Base-by-base conservation (phyloP, 805 yeast species). In the Diddensiella santjacobensis region DNA sequence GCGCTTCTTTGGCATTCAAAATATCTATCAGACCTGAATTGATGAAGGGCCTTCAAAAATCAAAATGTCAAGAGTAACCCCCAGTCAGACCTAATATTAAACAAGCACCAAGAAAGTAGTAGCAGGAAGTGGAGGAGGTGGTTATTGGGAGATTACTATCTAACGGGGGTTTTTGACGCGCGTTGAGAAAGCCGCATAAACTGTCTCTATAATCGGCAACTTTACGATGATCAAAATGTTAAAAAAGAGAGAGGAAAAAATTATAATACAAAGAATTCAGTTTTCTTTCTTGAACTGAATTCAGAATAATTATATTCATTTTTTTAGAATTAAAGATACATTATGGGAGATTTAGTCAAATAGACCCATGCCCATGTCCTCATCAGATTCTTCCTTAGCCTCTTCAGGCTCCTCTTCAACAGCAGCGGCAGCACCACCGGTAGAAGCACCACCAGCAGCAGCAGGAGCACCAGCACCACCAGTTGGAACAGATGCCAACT, bases 401-500 rank as follows among this genome's bases (percentile, higher is more conserved):
- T 74, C 90, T 65, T 77, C 88, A 65, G 74, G 83, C 60, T 71
- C 87, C 62, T 73, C 93, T 53, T 71, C 93, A 53, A 72, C 95
- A 51, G 73, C 93, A 58, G 75, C 88, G 60, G 78, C 85, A 59
- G 79, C 83, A 58, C 72, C 82, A 71, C 73, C 86, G 66, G 78
- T 83, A 65, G 83, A 83, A 64, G 84, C 80, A 61, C 85, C 83
- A 67, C 79, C 80, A 67, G 77, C 79, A 68, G 80, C 76, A 64
- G 84, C 73, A 62, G 93, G 75, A 67, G 88, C 80, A 73, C 93
- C 96, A 72, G 96, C 93, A 77, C 96, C 97, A 73, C 96, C 97
- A 68, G 96, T 66, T 75, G 98, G 97, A 61, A 91, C 95, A 62
- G 98, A 83, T 64, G 98, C 95, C 71, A 93, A 87, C 81, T 93